These are phyloP conservation scores for Roridomyces roridus DNA, from an alignment of 768 basidiomycete species.

Conservation along the genomic window DNA sequence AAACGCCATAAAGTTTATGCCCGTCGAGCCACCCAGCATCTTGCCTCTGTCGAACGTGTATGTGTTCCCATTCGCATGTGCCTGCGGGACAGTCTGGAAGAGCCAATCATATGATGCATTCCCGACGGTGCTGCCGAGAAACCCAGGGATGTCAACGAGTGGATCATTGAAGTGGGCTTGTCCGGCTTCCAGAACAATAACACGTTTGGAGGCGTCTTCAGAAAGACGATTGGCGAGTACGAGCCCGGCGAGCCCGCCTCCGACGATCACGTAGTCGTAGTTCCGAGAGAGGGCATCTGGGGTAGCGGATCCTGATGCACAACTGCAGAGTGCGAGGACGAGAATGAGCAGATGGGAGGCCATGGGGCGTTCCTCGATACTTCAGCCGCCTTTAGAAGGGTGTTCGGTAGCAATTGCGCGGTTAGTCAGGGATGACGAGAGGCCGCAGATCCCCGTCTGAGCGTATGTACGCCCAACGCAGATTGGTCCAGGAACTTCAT, in stretches of 20 bases:
- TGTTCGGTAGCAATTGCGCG: no score
- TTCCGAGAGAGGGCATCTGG: background rate
- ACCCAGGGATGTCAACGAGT: slow-evolving; percentile 26
- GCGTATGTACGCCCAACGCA: no score
- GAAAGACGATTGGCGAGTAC: slow-evolving; percentile 45
- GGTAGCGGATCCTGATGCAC: no score
- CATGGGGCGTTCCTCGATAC: no score
- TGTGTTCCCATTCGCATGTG: slow-evolving; percentile 13
- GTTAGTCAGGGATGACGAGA: no score
- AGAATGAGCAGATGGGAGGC: no score
- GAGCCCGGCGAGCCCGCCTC: slow-evolving; percentile 37
- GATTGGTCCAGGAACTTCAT: no score
- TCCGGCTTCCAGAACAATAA: slow-evolving; percentile 43
- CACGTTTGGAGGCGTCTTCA: slow-evolving; percentile 38
- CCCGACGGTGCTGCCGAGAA: slow-evolving; percentile 24
- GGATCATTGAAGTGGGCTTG: slow-evolving; percentile 26
- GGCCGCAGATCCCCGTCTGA: no score
- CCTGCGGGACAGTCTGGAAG: slow-evolving; percentile 25
- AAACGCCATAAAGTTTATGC: slow-evolving; percentile 37
- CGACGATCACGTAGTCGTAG: slow-evolving; percentile 9
- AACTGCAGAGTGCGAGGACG: no score
- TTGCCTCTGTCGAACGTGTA: slow-evolving; percentile 12
- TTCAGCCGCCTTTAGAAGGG: no score
- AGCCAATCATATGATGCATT: slow-evolving; percentile 30
- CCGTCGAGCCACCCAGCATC: slow-evolving; percentile 33